Evolutionary conservation across 495 filamentous ascomycete species (phyloP).

Genomic region (Penicillium ochrochloron): DNA sequence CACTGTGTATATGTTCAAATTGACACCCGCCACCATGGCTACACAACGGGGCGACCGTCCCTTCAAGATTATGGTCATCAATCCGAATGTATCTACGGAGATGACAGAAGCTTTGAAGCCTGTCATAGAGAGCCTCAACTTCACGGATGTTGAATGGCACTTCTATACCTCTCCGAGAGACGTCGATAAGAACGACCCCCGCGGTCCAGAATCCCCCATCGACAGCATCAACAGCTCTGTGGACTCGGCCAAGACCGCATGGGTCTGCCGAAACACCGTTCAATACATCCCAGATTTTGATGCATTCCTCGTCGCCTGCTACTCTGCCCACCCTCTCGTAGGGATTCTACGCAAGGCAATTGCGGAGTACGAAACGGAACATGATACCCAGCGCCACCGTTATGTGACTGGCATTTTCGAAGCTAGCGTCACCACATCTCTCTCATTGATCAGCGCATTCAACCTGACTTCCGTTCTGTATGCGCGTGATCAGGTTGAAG

Average conservation of each 20-base stretch:
- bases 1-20: not conserved
- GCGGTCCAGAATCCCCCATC: conserved; percentile 32
- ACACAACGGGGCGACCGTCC: conserved; percentile 19
- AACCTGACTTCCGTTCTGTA: conserved; percentile 28
- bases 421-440: conserved; percentile 66
- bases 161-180: conserved; percentile 61
- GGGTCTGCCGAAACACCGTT: conserved; percentile 62
- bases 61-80: conserved; percentile 75
- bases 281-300: conserved; percentile 61
- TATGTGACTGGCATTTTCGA: conserved; percentile 89
- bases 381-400: conserved; percentile 36
- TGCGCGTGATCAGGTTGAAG: conserved; percentile 37
- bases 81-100: conserved; percentile 81
- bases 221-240: conserved; percentile 54
- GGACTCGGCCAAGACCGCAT: conserved; percentile 57
- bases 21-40: conserved; percentile 23
- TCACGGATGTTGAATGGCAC: conserved; percentile 51
- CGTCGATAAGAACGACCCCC: conserved; percentile 35
- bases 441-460: conserved; percentile 52
- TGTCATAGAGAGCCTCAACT: conserved; percentile 58
- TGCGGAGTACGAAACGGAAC: conserved; percentile 27
- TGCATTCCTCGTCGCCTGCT: conserved; percentile 86
- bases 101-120: conserved; percentile 81
- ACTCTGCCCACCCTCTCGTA: conserved; percentile 84
- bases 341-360: conserved; percentile 55